Evolutionary conservation across 257 asterid genomes (phyloP), one percentile per base, ranked within the genome.

Genomic region (Leonotis leonurus): DNA sequence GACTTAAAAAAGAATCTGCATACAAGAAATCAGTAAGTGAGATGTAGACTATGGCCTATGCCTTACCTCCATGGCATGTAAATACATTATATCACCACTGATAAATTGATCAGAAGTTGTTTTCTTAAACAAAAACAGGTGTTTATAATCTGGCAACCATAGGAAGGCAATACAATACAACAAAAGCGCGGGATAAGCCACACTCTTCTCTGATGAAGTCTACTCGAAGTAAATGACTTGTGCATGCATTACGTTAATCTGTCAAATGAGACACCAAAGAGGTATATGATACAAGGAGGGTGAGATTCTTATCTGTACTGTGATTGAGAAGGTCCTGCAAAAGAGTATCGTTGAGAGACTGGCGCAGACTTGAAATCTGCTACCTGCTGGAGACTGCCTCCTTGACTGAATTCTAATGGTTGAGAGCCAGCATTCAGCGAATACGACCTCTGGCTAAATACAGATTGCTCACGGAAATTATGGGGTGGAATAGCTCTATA

Each of bases 291-390:
- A 29, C 33, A 57, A n/a, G n/a, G 11, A 2, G 5, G 14, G 30
- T 8, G 4, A 13, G 10, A 41, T 53, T 39, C 36, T 51, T 64
- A 65, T 78, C 81, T 75, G 61, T 44, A 75, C n/a, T 41, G 78
- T 0, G 78, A 68, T 1, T 50, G 68, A 68, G 87, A 69, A 13
- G 86, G 90, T 18, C 84, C 94, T 3, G 72, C 82, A 67, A 82
- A 84, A 36, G 95, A 72, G 70, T 88, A 83, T 54, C 85, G 81
- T 12, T 73, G 69, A 11, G 88, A 81, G 54, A 80, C 87, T 6
- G 85, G 80, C 11, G 82, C 52, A 25, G 85, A 35, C 4, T 56
- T 12, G 62, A 65, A 20, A 39, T 76, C 80, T 60, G 69, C 67
- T 20, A 54, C 67, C 9, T 22, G 72, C 27, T 49, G 77, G 26